phyloP scores from a whole-genome alignment of 192 early-diverging fungal species.

The Diversispora eburnea region DNA sequence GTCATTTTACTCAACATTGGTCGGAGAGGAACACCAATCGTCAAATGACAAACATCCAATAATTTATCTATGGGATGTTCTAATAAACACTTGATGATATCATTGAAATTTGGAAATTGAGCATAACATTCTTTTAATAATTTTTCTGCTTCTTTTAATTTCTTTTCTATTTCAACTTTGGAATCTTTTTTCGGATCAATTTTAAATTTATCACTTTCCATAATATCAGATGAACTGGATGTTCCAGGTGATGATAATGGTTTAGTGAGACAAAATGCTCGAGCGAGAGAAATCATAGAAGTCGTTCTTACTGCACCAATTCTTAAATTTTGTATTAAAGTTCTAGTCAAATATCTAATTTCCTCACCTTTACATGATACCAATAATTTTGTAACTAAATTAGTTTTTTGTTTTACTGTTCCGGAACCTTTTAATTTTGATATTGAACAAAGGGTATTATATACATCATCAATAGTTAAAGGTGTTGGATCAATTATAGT shows the following conservation, averaged over 20 bases:
- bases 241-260: not conserved
- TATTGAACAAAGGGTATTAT: conserved; percentile 19
- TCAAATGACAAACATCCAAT: conserved; percentile 63
- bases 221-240: too few species aligned
- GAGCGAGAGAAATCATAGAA: conserved; percentile 68
- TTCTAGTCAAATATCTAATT: conserved; percentile 35
- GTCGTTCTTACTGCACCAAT: conserved; percentile 81
- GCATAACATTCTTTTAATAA: conserved; percentile 56
- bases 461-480: conserved; percentile 30
- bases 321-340: conserved; percentile 69
- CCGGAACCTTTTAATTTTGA: conserved; percentile 31
- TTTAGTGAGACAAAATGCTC: conserved; percentile 51
- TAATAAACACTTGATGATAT: conserved; percentile 66
- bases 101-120: conserved; percentile 75
- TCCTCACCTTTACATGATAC: conserved; percentile 43
- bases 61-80: conserved; percentile 58
- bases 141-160: conserved; percentile 42
- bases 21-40: conserved; percentile 74
- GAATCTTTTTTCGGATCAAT: conserved; percentile 41
- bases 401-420: conserved; percentile 38
- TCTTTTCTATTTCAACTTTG: conserved; percentile 15
- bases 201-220: conserved; percentile 13
- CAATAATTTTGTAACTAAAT: conserved; percentile 45
- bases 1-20: conserved; percentile 92
- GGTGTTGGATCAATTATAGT: conserved; percentile 32